Evolutionary conservation across 768 basidiomycete species (phyloP), one percentile per base, ranked within the genome.

Genomic region (Amanita fuliginea): DNA sequence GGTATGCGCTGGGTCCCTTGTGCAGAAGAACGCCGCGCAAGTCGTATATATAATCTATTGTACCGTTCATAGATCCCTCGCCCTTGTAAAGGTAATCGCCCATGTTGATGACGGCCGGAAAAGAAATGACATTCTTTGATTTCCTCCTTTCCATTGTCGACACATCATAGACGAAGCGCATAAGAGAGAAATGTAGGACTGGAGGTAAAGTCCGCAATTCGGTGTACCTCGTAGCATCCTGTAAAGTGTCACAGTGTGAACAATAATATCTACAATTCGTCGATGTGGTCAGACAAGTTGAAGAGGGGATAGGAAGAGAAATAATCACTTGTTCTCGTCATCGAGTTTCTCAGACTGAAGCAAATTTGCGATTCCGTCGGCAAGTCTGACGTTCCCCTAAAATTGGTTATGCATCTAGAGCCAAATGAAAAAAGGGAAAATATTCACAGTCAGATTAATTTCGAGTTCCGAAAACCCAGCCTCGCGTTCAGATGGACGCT

Each of bases 121-220:
- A 97, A n/a, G 74, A 68, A 37, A 97, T 79, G 28, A 71, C 65
- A 52, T 88, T 76, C 62, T 92, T 92, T 47, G 82, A 84, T 67
- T 98, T 98, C 65, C 82, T 88, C 54, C 95, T 80, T 56, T 85
- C 80, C 73, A 84, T 78, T 0, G 82, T 79, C 19, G 78, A 66
- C 30, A 83, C 56, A 64, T 94, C 89, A 57, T 86, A 98, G 24
- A 89, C 80, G 64, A 98, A 98, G n/a, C 95, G 87, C 49, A 95
- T 75, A 46, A 97, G 66, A 18, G 92, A 92, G 57, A 98, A 84
- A 64, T 98, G 90, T 2, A 97, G 73, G 5, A 93, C 84, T 0
- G 90, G 89, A 1, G 95, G 95, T 4, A 96, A 73, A 46, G 73
- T 61, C 21, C 71, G 73, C 11, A 95, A 65, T 56, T 83, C 74